Evolutionary conservation across 1,284 basidiomycete genomes (phyloP).

Genomic region (Entoloma clypeatum): DNA sequence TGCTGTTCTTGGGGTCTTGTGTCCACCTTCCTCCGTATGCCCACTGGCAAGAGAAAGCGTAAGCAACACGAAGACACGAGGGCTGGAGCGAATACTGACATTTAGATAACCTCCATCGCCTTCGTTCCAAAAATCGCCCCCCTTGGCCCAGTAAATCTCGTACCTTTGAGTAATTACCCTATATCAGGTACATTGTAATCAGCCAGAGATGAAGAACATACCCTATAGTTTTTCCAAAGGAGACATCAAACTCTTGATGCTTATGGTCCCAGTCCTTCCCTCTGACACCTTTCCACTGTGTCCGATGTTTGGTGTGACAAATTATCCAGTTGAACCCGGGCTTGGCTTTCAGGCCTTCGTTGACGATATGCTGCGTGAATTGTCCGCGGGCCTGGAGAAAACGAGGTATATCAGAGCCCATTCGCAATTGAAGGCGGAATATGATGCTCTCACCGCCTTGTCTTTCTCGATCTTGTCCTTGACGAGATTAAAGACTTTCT

Average conservation of each 20-base stretch:
- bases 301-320: constrained; percentile 21
- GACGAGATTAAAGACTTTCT: constrained; percentile 6
- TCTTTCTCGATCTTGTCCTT: constrained; percentile 12
- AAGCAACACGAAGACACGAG: neutral
- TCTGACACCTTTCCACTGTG: constrained; percentile 15
- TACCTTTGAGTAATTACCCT: constrained; percentile 12
- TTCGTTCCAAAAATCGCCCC: constrained; percentile 16
- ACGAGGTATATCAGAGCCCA: neutral
- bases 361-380: constrained; percentile 17
- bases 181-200: neutral
- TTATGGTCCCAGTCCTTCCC: constrained; percentile 22
- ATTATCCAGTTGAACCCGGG: constrained; percentile 18
- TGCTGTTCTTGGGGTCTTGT: constrained; percentile 5
- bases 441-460: constrained; percentile 7
- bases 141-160: constrained; percentile 18
- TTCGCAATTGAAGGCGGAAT: neutral
- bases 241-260: constrained; percentile 22
- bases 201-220: constrained; percentile 1
- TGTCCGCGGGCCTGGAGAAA: constrained; percentile 14
- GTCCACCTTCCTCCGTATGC: constrained; percentile 9
- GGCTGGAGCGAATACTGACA: constrained; percentile 10
- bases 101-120: constrained; percentile 20
- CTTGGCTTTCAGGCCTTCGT: constrained; percentile 11
- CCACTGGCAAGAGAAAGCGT: constrained; percentile 7
- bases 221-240: constrained; percentile 20